phyloP scores from a whole-genome alignment of 768 basidiomycete genomes.

The Russula vinacea region DNA sequence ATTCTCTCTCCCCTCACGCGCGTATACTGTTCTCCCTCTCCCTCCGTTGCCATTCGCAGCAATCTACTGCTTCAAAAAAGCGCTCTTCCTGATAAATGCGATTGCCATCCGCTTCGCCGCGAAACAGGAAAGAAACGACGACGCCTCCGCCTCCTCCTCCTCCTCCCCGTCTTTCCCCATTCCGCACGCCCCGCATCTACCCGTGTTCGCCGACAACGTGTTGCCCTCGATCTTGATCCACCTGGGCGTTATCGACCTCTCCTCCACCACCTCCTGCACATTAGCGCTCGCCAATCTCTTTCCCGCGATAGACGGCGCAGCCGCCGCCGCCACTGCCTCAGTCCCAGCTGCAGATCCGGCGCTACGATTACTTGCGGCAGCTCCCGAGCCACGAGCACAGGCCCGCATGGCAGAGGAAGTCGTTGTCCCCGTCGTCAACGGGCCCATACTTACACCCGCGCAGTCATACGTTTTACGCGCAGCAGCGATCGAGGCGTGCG shows the following conservation, averaged over 20 bases:
- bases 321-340: not conserved
- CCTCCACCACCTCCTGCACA: constrained; percentile 34
- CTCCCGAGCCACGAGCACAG: constrained; percentile 28
- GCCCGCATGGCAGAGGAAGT: constrained; percentile 25
- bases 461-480: constrained; percentile 76
- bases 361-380: constrained; percentile 43
- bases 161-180: constrained; percentile 56
- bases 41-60: constrained; percentile 40
- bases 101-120: constrained; percentile 64
- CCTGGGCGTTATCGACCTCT: constrained; percentile 69
- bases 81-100: constrained; percentile 74
- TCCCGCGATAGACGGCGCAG: constrained; percentile 35
- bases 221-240: constrained; percentile 79
- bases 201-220: constrained; percentile 79
- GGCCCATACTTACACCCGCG: constrained; percentile 52
- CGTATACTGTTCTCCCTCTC: not conserved
- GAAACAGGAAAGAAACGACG: constrained; percentile 32
- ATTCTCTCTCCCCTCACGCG: constrained; percentile 12
- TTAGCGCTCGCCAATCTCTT: constrained; percentile 47
- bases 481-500: constrained; percentile 76
- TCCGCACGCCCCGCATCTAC: constrained; percentile 55
- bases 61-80: constrained; percentile 90
- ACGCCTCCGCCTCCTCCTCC: no score
- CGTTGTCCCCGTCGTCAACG: constrained; percentile 39
- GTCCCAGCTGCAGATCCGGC: not conserved